Evolutionary conservation across 2,329 filamentous ascomycete species (phyloP).

Genomic region (Pseudogymnoascus sp.): DNA sequence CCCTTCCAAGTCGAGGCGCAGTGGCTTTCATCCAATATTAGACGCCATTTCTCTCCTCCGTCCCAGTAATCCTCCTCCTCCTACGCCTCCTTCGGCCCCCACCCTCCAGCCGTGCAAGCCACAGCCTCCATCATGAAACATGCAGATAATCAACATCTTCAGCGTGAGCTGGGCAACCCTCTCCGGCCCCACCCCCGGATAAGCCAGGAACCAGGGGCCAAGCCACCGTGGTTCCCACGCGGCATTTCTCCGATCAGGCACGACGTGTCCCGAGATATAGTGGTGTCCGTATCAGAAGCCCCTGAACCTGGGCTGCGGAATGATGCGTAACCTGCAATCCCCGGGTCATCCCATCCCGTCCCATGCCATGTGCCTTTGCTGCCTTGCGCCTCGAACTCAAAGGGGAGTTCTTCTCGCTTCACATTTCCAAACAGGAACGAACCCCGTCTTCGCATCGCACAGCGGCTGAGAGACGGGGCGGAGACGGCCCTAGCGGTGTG

Average conservation of each 20-base stretch:
- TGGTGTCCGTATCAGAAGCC: not conserved
- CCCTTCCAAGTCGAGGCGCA: not conserved
- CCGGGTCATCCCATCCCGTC: not conserved
- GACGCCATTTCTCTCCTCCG: not conserved
- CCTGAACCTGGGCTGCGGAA: not conserved
- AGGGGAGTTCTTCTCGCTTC: not conserved
- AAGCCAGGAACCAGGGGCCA: not conserved
- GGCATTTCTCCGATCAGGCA: not conserved
- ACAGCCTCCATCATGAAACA: not conserved
- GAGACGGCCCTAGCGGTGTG: not conserved
- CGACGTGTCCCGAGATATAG: not conserved
- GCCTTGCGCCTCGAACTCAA: not conserved
- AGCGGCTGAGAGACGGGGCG: not conserved
- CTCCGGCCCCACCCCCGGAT: not conserved
- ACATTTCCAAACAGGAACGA: not conserved
- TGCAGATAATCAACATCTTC: not conserved
- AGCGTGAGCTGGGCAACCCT: not conserved
- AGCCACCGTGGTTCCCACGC: not conserved
- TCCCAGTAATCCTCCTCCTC: not conserved
- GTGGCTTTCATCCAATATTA: not conserved
- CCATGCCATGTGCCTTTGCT: not conserved
- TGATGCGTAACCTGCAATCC: not conserved
- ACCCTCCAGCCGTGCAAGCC: not conserved
- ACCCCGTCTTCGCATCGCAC: not conserved
- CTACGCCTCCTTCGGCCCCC: not conserved